Evolutionary conservation across 768 basidiomycete species (phyloP).

Genomic region (Cystofilobasidium capitatum): DNA sequence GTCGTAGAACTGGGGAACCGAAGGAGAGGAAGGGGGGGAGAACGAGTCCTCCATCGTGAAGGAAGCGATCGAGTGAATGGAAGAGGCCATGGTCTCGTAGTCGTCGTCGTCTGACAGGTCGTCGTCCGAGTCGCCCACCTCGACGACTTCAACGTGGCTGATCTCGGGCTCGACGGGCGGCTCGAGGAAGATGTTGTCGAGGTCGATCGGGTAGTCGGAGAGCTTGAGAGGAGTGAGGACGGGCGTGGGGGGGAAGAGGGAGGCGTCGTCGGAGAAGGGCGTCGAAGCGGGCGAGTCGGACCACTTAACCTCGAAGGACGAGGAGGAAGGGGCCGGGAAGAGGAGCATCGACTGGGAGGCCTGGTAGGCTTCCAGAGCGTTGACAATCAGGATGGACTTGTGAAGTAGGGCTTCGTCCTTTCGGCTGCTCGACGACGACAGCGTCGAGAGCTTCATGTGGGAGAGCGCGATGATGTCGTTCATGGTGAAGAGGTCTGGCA

Average conservation of each 20-base stretch:
- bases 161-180: not conserved
- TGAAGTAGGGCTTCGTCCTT: not conserved
- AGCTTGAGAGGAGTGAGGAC: not conserved
- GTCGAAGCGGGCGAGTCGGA: not conserved
- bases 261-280: not conserved
- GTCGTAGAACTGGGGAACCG: not conserved
- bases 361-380: not conserved
- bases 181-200: not conserved
- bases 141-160: not conserved
- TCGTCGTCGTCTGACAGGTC: not conserved
- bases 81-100: not conserved
- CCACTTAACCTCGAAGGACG: not conserved
- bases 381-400: not conserved
- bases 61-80: not conserved
- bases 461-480: constrained; percentile 1
- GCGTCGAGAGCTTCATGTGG: constrained; percentile 1
- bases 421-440: not conserved
- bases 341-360: no score
- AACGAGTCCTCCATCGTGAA: not conserved
- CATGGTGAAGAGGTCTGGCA: not conserved
- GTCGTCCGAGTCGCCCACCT: constrained; percentile 3
- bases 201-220: not conserved
- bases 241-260: not conserved
- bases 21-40: not conserved
- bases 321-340: no score